Percentiles rank a stretch among this genome's conserved stretches.
phyloP scores from a whole-genome alignment of 345 rosid genomes.

The Bruguiera gymnorhiza region DNA sequence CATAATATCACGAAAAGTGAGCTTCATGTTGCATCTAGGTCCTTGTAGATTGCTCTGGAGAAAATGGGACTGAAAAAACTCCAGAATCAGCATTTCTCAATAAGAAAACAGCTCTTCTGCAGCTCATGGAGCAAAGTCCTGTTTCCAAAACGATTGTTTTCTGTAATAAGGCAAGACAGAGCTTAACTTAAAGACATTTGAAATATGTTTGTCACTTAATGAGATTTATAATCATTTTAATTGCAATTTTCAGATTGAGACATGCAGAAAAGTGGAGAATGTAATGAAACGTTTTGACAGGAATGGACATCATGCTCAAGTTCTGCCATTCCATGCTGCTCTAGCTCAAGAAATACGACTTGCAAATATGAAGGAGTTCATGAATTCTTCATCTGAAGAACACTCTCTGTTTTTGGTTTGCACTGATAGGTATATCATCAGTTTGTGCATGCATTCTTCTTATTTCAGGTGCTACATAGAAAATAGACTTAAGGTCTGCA shows the following conservation, averaged over 20 bases:
- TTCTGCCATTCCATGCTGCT: slow-evolving; percentile 88
- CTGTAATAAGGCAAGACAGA: slow-evolving; percentile 68
- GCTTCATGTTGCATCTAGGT: slow-evolving; percentile 43
- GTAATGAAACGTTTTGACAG: slow-evolving; percentile 69
- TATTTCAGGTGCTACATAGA: neutral
- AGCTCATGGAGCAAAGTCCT: slow-evolving; percentile 54
- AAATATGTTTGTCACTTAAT: neutral
- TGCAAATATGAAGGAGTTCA: slow-evolving; percentile 76
- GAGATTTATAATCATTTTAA: neutral
- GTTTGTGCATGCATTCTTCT: neutral
- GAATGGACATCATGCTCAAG: slow-evolving; percentile 45
- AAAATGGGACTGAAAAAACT: slow-evolving; percentile 49
- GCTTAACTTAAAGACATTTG: neutral
- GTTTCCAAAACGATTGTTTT: slow-evolving; percentile 77
- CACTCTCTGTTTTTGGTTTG: slow-evolving; percentile 67
- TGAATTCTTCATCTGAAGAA: slow-evolving; percentile 35
- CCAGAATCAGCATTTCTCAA: slow-evolving; percentile 73
- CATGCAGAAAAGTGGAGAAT: slow-evolving; percentile 96
- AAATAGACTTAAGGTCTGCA: neutral
- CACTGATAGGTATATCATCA: slow-evolving; percentile 62
- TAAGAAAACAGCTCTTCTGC: slow-evolving; percentile 77
- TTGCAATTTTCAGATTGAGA: slow-evolving; percentile 61
- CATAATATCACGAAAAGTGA: slow-evolving; percentile 10
- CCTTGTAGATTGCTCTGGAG: slow-evolving; percentile 92
- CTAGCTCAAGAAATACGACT: slow-evolving; percentile 62